A percentile compares a stretch with the other conserved stretches of the same genome.
phyloP scores from a whole-genome alignment of 495 filamentous ascomycete genomes.

The Neohortaea acidophila region DNA sequence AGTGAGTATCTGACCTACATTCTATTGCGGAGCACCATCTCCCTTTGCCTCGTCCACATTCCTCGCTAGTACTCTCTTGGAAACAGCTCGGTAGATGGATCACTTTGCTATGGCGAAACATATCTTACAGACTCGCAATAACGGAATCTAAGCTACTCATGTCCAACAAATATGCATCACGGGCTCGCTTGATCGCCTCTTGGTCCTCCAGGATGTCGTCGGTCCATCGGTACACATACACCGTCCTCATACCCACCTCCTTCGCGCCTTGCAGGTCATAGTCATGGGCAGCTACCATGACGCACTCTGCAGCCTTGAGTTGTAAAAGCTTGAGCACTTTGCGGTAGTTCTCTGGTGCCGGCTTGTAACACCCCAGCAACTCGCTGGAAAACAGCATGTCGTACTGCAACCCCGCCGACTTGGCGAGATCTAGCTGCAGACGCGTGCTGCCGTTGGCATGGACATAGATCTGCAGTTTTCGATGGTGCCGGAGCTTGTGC shows the following conservation, averaged over 20 bases:
- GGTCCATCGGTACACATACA: conserved; percentile 55
- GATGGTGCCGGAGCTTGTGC: conserved; percentile 16
- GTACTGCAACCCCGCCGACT: conserved; percentile 35
- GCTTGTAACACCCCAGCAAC: conserved; percentile 61
- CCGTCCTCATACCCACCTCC: conserved; percentile 44
- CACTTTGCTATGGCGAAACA: too few relatives aligned
- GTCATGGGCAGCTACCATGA: conserved; percentile 64
- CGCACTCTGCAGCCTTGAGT: conserved; percentile 42
- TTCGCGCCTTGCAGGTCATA: conserved; percentile 51
- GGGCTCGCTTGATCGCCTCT: conserved; percentile 27
- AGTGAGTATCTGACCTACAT: too few relatives aligned
- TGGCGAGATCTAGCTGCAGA: conserved; percentile 37
- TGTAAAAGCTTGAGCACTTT: conserved; percentile 45
- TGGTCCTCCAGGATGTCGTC: conserved; percentile 37
- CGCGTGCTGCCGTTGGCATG: conserved; percentile 42
- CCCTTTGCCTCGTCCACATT: too few relatives aligned
- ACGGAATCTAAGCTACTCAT: conserved; percentile 16
- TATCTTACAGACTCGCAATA: background rate
- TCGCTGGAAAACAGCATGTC: conserved; percentile 46
- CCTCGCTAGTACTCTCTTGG: too few relatives aligned
- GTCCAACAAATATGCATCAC: conserved; percentile 34
- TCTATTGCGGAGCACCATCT: too few relatives aligned
- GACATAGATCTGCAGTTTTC: conserved; percentile 29
- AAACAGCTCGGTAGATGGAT: too few relatives aligned
- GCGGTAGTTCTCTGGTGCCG: conserved; percentile 46